These are phyloP conservation scores for Yarrowia galli DNA, from an alignment of 1,139 yeast species.

Conservation along the genomic window DNA sequence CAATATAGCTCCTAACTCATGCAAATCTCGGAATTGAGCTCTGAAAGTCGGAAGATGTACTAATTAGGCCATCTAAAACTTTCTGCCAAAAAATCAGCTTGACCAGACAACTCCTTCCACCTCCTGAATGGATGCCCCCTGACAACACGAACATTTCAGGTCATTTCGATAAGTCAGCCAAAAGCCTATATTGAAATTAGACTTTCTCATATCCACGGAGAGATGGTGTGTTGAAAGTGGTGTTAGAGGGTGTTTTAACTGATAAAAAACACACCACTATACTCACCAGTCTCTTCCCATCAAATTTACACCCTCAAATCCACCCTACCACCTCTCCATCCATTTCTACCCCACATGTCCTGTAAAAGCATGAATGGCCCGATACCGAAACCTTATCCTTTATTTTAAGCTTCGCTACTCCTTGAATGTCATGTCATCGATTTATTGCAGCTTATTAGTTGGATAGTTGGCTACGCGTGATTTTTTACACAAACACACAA, in stretches of 20 bases:
- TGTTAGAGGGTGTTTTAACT: not conserved
- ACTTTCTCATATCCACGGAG: no score
- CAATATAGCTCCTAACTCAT: no score
- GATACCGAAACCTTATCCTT: not conserved
- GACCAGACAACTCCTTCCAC: no score
- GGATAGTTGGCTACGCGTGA: not conserved
- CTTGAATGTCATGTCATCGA: conserved; percentile 6
- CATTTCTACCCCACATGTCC: not conserved
- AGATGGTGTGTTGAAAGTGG: no score
- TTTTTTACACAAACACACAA: not conserved
- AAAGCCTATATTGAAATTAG: no score
- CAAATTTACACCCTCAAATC: not conserved
- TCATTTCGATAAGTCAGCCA: no score
- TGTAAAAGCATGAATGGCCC: not conserved
- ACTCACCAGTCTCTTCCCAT: not conserved
- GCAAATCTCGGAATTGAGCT: no score
- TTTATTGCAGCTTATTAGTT: not conserved
- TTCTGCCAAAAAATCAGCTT: no score
- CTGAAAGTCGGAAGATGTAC: no score
- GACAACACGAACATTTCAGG: no score
- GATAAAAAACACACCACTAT: not conserved
- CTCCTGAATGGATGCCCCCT: no score
- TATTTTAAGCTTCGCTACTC: not conserved
- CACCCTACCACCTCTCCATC: not conserved
- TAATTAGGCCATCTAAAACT: no score